Base-by-base conservation (phyloP, 306 rosid genomes). In the Rosa persica region DNA sequence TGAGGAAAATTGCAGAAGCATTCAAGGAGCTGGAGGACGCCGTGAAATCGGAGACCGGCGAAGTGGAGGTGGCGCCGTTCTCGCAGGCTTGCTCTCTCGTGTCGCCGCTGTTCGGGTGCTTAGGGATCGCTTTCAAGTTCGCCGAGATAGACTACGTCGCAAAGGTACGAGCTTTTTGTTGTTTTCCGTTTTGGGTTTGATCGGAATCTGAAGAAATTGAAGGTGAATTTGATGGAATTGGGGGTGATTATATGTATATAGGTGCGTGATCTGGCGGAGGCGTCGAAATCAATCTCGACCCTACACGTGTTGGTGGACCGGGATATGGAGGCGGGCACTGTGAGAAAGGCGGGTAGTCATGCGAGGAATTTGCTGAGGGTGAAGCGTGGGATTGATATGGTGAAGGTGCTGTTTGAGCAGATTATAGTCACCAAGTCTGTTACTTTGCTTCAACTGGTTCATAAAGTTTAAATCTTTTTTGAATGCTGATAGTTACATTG, bases 41-140 rank as follows among this genome's bases (percentile, higher is more conserved):
- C 13, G 87, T 89, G 9, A 87, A 86, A 72, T 85, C 97, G 49
- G 87, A 64, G 58, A 38, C 47, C 20, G 76, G 76, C 6, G 87
- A 86, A 1, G 75, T 95, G 12, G 89, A 89, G 52, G 83, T 93
- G 36, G 94, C 87, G 62, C 80, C 90, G 3, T 95, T 95, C 87
- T 87, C 96, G 1, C 82, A 17, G 4, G 99, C 99, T 7, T 95
- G 98, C 72, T 80, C 99, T 61, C 91, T 85, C 38, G 80, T 95
- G 40, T 95, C 98, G 15, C 98, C 99, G 74, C 96, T 95, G 73
- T 91, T 95, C 67, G 93, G 90, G 12, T 95, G 88, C 84, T 79
- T 95, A 70, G 99, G 99, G 48, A 84, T 95, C 54, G 99, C 99
- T 42, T 95, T 95, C 90, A 95, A 89, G 86, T 95, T 95, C 70